Conservation (phyloP, 148 eudicot species). For the Persicaria tinctoria region DNA sequence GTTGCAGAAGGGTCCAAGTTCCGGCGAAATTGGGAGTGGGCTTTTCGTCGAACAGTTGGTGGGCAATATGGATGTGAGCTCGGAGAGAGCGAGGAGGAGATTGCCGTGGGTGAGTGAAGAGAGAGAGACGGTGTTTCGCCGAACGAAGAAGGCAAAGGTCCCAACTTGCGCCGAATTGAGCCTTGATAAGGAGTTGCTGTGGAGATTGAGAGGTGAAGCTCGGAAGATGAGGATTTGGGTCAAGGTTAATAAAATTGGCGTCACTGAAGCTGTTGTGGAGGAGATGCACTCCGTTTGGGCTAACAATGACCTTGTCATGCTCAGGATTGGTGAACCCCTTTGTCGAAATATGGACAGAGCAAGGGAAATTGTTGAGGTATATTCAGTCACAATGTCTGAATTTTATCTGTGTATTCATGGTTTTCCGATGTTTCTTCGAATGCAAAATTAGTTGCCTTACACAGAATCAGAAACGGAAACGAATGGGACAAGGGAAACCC, state of each 20-base stretch:
- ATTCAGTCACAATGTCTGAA: not conserved
- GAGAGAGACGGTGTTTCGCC: slow-evolving; percentile 35
- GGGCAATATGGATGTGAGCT: slow-evolving; percentile 13
- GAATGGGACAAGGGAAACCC: not conserved
- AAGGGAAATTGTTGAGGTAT: slow-evolving; percentile 83
- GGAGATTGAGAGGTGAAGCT: slow-evolving; percentile 67
- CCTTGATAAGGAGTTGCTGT: slow-evolving; percentile 60
- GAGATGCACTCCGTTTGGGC: slow-evolving; percentile 62
- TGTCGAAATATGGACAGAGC: slow-evolving; percentile 89
- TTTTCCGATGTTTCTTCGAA: not conserved
- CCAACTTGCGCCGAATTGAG: slow-evolving; percentile 53
- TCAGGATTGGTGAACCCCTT: slow-evolving; percentile 74
- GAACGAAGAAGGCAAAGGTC: slow-evolving; percentile 54
- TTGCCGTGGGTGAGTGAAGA: slow-evolving; percentile 75
- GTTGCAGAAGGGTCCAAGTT: slow-evolving; percentile 29
- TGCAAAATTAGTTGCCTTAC: not conserved
- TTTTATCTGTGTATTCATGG: not conserved
- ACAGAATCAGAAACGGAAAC: not conserved
- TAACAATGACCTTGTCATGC: slow-evolving; percentile 65
- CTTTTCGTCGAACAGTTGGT: slow-evolving; percentile 20
- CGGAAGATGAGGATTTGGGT: slow-evolving; percentile 67
- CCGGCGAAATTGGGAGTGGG: slow-evolving; percentile 34
- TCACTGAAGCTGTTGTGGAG: slow-evolving; percentile 64
- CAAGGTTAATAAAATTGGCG: slow-evolving; percentile 80
- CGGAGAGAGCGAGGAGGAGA: slow-evolving; percentile 19